Base-by-base conservation (phyloP, 306 rosid genomes). In the Trifolium repens region DNA sequence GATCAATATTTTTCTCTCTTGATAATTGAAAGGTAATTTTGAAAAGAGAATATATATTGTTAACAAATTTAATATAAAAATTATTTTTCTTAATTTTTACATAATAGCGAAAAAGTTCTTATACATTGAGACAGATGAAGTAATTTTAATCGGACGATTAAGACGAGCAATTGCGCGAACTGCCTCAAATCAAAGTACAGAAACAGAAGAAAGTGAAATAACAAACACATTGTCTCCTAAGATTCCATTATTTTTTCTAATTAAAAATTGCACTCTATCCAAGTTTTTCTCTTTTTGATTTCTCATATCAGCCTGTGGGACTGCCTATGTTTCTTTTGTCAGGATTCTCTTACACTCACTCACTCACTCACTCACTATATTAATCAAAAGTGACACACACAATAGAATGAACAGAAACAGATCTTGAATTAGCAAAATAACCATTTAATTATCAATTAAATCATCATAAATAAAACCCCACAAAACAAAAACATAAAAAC, bases 241-340 rank as follows among this genome's bases (percentile, higher is more conserved):
- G 94, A 94, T 91, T 91, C 97, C 94, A 83, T 87, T 88, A 85
- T 84, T 84, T 88, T 88, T 85, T 78, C 86, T 65, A 74, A 76
- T 80, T 65, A 78, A 84, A 88, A 75, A 61, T 61, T 39, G 34
- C 82, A 54, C 88, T 67, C 81, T 79, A 70, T 79, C 81, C 81
- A 74, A 71, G 60, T 71, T 79, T 79, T 84, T 81, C 83, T 70
- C 79, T 76, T 73, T 73, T 79, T 83, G 84, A 91, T 88, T 83
- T 84, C 88, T 90, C 79, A 60, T 83, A 80, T 84, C 94, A 86
- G 87, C 78, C 71, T 80, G 91, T 96, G 99, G 99, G 98, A n/a
- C 96, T 78, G 82, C 82, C 86, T 59, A 42, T 87, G 96, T 88
- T 90, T 92, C 90, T 88, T 96, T 92, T 92, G 98, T 85, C 96